Base-by-base conservation (phyloP, 1,284 basidiomycete genomes). In the Afroboletus lepidellus region DNA sequence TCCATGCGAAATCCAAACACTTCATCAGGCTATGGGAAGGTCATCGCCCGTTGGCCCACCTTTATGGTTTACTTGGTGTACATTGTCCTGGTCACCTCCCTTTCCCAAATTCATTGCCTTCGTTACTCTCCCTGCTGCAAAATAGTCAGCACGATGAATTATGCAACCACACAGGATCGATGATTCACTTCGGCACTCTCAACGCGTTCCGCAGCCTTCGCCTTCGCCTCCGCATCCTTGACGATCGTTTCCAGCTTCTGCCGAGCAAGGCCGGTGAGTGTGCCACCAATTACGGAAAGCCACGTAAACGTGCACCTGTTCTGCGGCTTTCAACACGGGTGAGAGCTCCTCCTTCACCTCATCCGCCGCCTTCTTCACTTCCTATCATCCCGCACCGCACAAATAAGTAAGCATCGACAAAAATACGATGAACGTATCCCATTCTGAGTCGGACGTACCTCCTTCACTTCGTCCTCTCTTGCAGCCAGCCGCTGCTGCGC, bases 401-500 rank as follows among this genome's bases (percentile, higher is more conserved):
- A n/a, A 34, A 39, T 8, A 13, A 11, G 41, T 41, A 8, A 41
- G 38, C 23, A n/a, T n/a, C 15, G 18, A 25, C 2, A 12, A 6
- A 25, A 8, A 24, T 6, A 32, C 29, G 18, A 21, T 8, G 3
- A 5, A 13, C 20, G 13, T 3, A 7, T 2, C 15, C 8, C 37
- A 16, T 2, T 8, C 8, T 5, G 5, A 12, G 9, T 12, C 13
- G 18, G 5, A 51, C 53, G 0, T 24, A 64, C 62, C 56, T 59
- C 50, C 50, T 50, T 37, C 13, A 52, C 34, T 3, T 36, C 5
- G 0, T 3, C 29, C 18, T 39, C 24, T 8, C 32, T 48, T 8
- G 42, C 55, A 0, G 48, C 64, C 34, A 20, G 8, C n/a, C 42
- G 50, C 15, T 64, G 64, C 16, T 57, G 46, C 36, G 43, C 43